Evolutionary conservation across 257 asterid species (phyloP).

Genomic region (Pogostemon cablin): DNA sequence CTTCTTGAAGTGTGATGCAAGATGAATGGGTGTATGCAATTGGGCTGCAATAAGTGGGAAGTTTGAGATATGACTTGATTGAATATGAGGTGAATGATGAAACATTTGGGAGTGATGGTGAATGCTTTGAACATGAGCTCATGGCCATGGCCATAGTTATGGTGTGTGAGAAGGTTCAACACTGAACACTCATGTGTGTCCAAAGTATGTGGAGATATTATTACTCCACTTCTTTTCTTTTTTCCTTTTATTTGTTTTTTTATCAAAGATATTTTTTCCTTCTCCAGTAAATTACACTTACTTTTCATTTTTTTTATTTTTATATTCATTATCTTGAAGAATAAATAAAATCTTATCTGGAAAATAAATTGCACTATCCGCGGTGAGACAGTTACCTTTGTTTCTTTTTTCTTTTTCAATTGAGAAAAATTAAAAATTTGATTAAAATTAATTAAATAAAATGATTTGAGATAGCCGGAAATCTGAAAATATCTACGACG

Average conservation of each 20-base stretch:
- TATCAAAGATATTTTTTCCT: slow-evolving; percentile 31
- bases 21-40: slow-evolving; percentile 3
- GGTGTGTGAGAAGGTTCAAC: slow-evolving; percentile 28
- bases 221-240: slow-evolving; percentile 4
- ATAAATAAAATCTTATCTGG: no score
- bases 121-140: slow-evolving; percentile 44
- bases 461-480: no score
- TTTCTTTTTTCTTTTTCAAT: no score
- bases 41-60: slow-evolving; percentile 18
- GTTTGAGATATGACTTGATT: slow-evolving; percentile 33
- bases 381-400: no score
- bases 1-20: slow-evolving; percentile 35
- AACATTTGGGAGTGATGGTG: slow-evolving; percentile 34
- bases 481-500: no score
- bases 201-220: slow-evolving; percentile 38
- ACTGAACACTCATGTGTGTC: slow-evolving; percentile 25
- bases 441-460: no score
- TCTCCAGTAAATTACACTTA: neutral
- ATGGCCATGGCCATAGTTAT: slow-evolving; percentile 45
- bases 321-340: neutral
- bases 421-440: no score
- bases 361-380: no score
- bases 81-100: slow-evolving; percentile 24
- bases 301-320: neutral
- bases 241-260: slow-evolving; percentile 2